Evolutionary conservation across 306 rosid genomes (phyloP).

Genomic region (Begonia masoniana): DNA sequence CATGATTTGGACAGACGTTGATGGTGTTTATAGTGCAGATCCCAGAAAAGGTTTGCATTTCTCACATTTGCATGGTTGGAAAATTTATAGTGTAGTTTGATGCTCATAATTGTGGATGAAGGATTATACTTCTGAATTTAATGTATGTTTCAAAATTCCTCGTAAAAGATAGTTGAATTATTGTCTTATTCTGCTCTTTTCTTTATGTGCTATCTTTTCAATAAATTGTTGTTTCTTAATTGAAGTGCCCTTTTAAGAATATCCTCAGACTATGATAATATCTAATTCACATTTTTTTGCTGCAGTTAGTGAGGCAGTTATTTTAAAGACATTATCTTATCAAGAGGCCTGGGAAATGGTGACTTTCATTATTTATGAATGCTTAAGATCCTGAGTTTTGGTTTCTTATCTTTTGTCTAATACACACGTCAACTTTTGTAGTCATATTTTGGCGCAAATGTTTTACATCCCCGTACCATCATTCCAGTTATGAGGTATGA

Average conservation of each 20-base stretch:
- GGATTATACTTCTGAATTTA: too few relatives aligned
- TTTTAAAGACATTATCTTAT: conserved; percentile 78
- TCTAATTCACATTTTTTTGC: conserved; percentile 17
- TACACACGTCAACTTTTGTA: conserved; percentile 19
- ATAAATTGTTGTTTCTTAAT: neutral
- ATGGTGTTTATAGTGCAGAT: conserved; percentile 96
- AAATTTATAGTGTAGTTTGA: too few relatives aligned
- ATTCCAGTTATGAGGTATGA: conserved; percentile 86
- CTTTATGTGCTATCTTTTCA: too few relatives aligned
- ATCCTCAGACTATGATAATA: conserved; percentile 6
- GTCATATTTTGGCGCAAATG: conserved; percentile 99
- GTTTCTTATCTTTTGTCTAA: conserved; percentile 16
- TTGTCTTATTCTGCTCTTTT: neutral
- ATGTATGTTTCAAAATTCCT: too few relatives aligned
- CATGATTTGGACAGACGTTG: conserved; percentile 98
- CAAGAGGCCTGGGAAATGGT: conserved; percentile 99
- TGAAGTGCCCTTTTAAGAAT: conserved; percentile 3
- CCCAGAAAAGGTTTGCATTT: conserved; percentile 77
- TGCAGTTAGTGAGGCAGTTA: conserved; percentile 96
- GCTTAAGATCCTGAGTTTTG: conserved; percentile 7
- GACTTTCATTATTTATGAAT: conserved; percentile 14
- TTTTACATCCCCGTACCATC: conserved; percentile 94
- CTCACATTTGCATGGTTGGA: neutral
- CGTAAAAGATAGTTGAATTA: too few relatives aligned
- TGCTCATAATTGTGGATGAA: neutral